Evolutionary conservation across 257 asterid genomes (phyloP).

Genomic region (Verbena officinalis): DNA sequence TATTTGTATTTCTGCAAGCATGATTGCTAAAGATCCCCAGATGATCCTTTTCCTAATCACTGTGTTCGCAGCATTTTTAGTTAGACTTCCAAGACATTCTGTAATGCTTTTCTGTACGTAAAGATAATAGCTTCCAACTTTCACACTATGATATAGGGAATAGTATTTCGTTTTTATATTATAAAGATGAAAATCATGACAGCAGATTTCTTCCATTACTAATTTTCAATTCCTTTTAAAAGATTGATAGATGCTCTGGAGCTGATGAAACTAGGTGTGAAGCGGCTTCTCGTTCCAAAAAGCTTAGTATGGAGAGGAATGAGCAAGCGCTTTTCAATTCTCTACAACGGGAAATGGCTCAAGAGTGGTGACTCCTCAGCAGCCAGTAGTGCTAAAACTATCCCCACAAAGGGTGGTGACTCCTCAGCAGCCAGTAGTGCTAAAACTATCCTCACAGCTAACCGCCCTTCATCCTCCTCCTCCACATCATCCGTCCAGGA

Average conservation of each 20-base stretch:
- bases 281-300: slow-evolving; percentile 94
- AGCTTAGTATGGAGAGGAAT: slow-evolving; percentile 82
- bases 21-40: no score
- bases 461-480: slow-evolving; percentile 44
- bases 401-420: slow-evolving; percentile 47
- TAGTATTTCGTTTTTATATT: no score
- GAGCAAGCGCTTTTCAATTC: slow-evolving; percentile 93
- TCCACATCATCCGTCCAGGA: slow-evolving; percentile 58
- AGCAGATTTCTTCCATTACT: not conserved
- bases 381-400: slow-evolving; percentile 37
- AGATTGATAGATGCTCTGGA: slow-evolving; percentile 97
- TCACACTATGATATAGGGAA: no score
- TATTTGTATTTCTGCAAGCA: no score
- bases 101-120: no score
- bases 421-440: slow-evolving; percentile 41
- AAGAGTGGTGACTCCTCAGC: slow-evolving; percentile 53
- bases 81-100: no score
- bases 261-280: slow-evolving; percentile 98
- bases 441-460: slow-evolving; percentile 10
- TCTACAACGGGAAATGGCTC: slow-evolving; percentile 88
- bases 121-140: no score
- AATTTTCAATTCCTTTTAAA: slow-evolving; percentile 32
- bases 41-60: no score
- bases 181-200: no score
- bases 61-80: no score